These are phyloP conservation scores for Xylaria longipes DNA, from an alignment of 495 filamentous ascomycete species.

Conservation along the genomic window DNA sequence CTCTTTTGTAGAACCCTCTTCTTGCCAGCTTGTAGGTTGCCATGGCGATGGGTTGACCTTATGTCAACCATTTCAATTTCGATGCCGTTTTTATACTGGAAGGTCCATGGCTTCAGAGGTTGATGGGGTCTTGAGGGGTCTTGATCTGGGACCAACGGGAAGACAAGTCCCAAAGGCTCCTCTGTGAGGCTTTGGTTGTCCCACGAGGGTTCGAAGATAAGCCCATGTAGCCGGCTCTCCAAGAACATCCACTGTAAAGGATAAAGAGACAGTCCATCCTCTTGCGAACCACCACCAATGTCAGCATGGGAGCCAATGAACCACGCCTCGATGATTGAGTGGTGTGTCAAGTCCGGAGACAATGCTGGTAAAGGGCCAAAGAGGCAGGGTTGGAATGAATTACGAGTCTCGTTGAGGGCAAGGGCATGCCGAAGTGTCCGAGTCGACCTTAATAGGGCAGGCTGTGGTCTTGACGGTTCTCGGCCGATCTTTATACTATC, in stretches of 20 bases:
- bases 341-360: constrained; percentile 23
- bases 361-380: constrained; percentile 27
- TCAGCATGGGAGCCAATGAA: constrained; percentile 26
- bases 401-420: constrained; percentile 27
- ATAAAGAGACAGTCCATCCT: constrained; percentile 44
- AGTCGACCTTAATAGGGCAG: constrained; percentile 22
- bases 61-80: constrained; percentile 27
- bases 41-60: constrained; percentile 26
- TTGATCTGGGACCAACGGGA: constrained; percentile 16
- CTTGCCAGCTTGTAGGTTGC: constrained; percentile 22
- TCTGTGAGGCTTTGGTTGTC: constrained; percentile 18
- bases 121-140: constrained; percentile 14
- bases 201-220: constrained; percentile 26
- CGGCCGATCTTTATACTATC: constrained; percentile 15
- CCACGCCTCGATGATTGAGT: constrained; percentile 26
- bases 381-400: constrained; percentile 23
- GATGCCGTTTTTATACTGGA: constrained; percentile 25
- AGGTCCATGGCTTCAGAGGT: constrained; percentile 25
- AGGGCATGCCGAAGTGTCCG: constrained; percentile 25
- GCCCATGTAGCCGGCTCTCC: constrained; percentile 33
- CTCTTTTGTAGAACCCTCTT: constrained; percentile 19
- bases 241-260: constrained; percentile 47
- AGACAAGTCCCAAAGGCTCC: constrained; percentile 27
- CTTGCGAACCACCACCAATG: constrained; percentile 30
- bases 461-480: constrained; percentile 23